Conservation (phyloP, 768 basidiomycete species). For the Collybiopsis luxurians region DNA sequence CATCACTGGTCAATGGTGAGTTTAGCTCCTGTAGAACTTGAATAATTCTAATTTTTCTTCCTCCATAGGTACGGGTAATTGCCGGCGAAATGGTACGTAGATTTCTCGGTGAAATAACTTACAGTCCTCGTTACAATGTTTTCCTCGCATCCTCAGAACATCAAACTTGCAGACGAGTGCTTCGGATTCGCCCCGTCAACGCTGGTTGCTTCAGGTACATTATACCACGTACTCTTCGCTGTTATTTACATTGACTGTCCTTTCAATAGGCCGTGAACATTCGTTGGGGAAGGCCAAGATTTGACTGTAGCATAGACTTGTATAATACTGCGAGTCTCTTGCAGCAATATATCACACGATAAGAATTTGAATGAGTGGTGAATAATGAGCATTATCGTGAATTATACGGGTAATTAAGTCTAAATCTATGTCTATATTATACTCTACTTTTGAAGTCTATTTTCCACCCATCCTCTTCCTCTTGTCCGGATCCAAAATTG, state of each 20-base stretch:
- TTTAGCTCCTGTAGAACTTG: too few species aligned
- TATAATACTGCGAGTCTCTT: background rate
- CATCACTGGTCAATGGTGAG: conserved; percentile 91
- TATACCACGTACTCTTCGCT: too few species aligned
- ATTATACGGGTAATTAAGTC: too few species aligned
- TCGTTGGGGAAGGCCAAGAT: conserved; percentile 47
- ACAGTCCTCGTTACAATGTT: too few species aligned
- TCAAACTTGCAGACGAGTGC: conserved; percentile 60
- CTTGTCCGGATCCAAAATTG: conserved; percentile 34
- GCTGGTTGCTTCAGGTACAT: conserved; percentile 68
- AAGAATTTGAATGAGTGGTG: too few species aligned
- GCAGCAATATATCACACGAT: too few species aligned
- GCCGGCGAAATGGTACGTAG: conserved; percentile 73
- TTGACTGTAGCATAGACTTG: background rate
- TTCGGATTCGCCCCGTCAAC: conserved; percentile 90
- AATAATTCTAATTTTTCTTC: too few species aligned
- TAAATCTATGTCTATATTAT: too few species aligned
- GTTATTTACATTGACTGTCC: too few species aligned
- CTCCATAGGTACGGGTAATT: conserved; percentile 69
- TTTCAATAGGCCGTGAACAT: conserved; percentile 43
- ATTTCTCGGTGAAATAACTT: too few species aligned
- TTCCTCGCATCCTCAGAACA: conserved; percentile 50
- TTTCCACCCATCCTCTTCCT: conserved; percentile 21
- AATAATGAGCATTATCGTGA: too few species aligned
- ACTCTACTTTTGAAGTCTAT: conserved; percentile 6